A percentile compares a stretch with the other conserved stretches of the same genome.
These are phyloP conservation scores for Hypoxylon cercidicola DNA, from an alignment of 495 filamentous ascomycete species.

Conservation along the genomic window DNA sequence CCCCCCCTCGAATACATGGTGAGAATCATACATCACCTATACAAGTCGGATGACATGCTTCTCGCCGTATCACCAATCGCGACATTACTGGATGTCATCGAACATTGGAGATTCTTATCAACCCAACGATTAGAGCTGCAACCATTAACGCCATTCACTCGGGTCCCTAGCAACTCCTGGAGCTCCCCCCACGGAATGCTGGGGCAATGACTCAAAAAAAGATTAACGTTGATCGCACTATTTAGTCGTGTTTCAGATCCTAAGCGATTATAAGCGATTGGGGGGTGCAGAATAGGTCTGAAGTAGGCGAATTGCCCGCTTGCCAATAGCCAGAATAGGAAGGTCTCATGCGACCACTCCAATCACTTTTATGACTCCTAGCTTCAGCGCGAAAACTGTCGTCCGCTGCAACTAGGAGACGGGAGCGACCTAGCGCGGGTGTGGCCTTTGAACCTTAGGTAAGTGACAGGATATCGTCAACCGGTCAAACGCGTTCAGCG, in stretches of 20 bases:
- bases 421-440: constrained; percentile 38
- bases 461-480: constrained; percentile 16
- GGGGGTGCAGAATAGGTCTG: constrained; percentile 34
- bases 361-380: constrained; percentile 3
- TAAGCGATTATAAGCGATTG: constrained; percentile 44
- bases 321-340: constrained; percentile 32
- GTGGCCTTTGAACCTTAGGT: neutral
- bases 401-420: constrained; percentile 27
- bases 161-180: constrained; percentile 10
- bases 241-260: constrained; percentile 45
- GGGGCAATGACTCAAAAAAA: constrained; percentile 29
- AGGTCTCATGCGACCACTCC: constrained; percentile 43
- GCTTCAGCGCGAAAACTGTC: constrained; percentile 35
- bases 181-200: constrained; percentile 15
- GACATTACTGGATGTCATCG: constrained; percentile 31
- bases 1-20: constrained; percentile 13
- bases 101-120: constrained; percentile 22
- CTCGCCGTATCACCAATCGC: constrained; percentile 30
- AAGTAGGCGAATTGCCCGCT: constrained; percentile 38
- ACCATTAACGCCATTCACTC: too few relatives aligned
- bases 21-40: constrained; percentile 22
- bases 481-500: constrained; percentile 15
- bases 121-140: constrained; percentile 1
- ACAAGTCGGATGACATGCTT: constrained; percentile 36
- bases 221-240: constrained; percentile 39